phyloP scores from a whole-genome alignment of 495 filamentous ascomycete species.

The Daldinia bambusicola region DNA sequence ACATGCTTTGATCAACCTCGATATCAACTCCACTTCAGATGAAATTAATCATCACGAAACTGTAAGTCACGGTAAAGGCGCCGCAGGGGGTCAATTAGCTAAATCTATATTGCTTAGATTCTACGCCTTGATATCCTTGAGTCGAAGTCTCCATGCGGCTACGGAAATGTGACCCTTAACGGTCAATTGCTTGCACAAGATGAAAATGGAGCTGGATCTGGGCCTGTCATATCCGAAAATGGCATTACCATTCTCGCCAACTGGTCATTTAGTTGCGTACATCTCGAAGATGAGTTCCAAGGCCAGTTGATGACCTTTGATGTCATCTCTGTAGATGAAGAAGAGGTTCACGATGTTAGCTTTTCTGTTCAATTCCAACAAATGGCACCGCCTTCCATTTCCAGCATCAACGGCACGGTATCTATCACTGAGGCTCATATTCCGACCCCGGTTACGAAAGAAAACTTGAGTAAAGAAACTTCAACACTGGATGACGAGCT shows the following conservation, averaged over 20 bases:
- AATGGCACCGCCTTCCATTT: slow-evolving; percentile 53
- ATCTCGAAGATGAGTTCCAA: slow-evolving; percentile 53
- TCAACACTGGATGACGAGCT: slow-evolving; percentile 45
- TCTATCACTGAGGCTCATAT: slow-evolving; percentile 23
- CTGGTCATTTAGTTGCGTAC: slow-evolving; percentile 60
- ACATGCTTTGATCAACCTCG: slow-evolving; percentile 40
- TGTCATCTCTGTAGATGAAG: slow-evolving; percentile 54
- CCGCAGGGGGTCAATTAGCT: not conserved
- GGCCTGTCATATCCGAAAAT: slow-evolving; percentile 45
- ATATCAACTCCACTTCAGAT: slow-evolving; percentile 23
- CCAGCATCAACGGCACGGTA: slow-evolving; percentile 49
- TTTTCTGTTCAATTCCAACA: slow-evolving; percentile 62
- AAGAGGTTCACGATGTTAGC: slow-evolving; percentile 48
- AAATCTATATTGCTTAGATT: slow-evolving; percentile 25
- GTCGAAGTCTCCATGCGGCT: slow-evolving; percentile 49
- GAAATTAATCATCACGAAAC: slow-evolving; percentile 18
- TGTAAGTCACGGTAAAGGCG: slow-evolving; percentile 32
- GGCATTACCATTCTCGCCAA: slow-evolving; percentile 46
- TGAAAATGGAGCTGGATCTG: slow-evolving; percentile 46
- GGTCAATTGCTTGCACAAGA: slow-evolving; percentile 49
- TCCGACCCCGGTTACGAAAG: slow-evolving; percentile 7
- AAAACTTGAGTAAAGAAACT: slow-evolving; percentile 11
- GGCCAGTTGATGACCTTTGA: slow-evolving; percentile 60
- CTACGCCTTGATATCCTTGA: slow-evolving; percentile 51
- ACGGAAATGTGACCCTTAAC: slow-evolving; percentile 52